phyloP scores from a whole-genome alignment of 202 grass and related monocot genomes.

The Saccharum hybrid region DNA sequence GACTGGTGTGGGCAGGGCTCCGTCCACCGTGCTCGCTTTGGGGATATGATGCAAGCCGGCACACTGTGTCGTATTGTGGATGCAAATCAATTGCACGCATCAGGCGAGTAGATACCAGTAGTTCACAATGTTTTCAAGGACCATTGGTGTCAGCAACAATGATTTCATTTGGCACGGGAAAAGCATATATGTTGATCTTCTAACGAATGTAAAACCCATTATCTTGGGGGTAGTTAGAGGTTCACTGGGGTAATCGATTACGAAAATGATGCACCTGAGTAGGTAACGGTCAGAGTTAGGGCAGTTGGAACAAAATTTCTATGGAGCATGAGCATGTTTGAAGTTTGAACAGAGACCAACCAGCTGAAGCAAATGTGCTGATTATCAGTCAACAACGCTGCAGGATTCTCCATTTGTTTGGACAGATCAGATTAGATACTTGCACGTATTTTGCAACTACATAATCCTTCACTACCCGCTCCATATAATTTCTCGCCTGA shows the following conservation, averaged over 20 bases:
- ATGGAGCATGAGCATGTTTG: neutral
- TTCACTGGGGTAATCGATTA: too few species aligned
- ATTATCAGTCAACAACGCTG: neutral
- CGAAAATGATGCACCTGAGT: too few species aligned
- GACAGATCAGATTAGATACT: neutral
- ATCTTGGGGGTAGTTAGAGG: neutral
- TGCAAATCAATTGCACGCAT: neutral
- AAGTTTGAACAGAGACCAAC: neutral
- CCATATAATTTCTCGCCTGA: neutral
- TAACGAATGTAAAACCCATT: neutral
- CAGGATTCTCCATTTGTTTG: neutral
- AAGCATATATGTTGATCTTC: neutral
- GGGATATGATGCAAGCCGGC: neutral
- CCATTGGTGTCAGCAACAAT: neutral
- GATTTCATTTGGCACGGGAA: neutral
- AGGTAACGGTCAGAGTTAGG: too few species aligned
- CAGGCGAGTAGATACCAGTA: neutral
- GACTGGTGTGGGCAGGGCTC: neutral
- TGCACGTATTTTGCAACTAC: neutral
- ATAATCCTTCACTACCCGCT: neutral
- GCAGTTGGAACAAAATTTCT: neutral
- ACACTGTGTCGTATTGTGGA: neutral
- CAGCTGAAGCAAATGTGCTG: neutral
- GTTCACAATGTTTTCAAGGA: neutral
- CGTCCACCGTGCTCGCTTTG: neutral